phyloP scores from a whole-genome alignment of 139 green algal species.

The Marvania coccoides region DNA sequence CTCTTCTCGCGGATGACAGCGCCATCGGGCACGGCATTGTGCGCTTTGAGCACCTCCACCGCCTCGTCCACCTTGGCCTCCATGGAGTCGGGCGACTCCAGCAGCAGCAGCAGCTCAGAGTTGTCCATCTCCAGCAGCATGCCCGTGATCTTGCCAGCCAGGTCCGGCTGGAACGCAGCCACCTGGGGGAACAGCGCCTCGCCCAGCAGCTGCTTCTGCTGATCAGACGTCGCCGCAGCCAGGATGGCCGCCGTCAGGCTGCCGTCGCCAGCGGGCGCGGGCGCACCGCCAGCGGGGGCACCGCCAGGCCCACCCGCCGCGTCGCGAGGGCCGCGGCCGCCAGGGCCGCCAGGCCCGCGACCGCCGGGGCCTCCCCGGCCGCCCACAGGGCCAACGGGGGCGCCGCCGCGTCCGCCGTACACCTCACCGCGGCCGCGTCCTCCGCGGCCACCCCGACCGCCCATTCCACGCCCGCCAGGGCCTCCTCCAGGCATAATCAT shows the following conservation, averaged over 20 bases:
- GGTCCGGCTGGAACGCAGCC: constrained; percentile 52
- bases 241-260: constrained; percentile 60
- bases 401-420: neutral
- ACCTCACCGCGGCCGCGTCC: constrained; percentile 6
- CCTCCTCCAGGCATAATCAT: neutral
- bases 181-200: constrained; percentile 85
- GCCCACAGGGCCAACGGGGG: constrained; percentile 1
- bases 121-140: constrained; percentile 97
- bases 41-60: constrained; percentile 66
- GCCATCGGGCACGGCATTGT: constrained; percentile 60
- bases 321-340: constrained; percentile 12
- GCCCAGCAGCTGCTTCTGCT: constrained; percentile 87
- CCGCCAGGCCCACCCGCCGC: neutral
- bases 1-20: constrained; percentile 1
- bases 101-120: constrained; percentile 78
- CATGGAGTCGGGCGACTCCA: constrained; percentile 68
- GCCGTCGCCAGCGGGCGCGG: constrained; percentile 20
- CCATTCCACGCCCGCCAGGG: constrained; percentile 5
- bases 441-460: constrained; percentile 5
- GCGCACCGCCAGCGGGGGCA: neutral
- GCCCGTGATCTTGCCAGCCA: constrained; percentile 91
- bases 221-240: constrained; percentile 64
- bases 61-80: constrained; percentile 82
- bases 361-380: constrained; percentile 30
- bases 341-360: neutral